Conservation (phyloP, 176 grass and related monocot genomes). For the Calamus simplicifolius region DNA sequence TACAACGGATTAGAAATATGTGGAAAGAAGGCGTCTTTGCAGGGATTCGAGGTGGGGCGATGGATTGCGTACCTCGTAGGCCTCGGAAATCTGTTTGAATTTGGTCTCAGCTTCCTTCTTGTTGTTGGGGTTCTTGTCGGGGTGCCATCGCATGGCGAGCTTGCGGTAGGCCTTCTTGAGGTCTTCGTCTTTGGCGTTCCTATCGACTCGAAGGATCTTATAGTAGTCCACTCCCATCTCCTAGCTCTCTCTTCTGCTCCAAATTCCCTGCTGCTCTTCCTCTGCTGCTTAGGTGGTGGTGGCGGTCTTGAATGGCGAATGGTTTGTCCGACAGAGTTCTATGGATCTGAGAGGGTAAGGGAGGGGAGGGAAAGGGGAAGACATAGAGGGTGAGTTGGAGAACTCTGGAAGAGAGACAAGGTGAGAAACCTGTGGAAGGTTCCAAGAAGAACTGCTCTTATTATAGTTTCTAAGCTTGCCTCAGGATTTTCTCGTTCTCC, state of each 20-base stretch:
- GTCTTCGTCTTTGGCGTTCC: conserved; percentile 68
- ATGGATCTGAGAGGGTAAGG: too few species aligned
- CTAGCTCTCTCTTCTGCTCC: background rate
- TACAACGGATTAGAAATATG: too few species aligned
- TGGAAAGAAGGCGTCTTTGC: too few species aligned
- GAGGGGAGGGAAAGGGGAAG: conserved; percentile 8
- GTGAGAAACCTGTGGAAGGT: conserved; percentile 43
- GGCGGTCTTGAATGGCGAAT: background rate
- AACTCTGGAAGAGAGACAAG: background rate
- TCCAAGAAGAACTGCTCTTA: conserved; percentile 42
- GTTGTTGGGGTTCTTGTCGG: conserved; percentile 95
- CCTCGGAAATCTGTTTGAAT: conserved; percentile 99
- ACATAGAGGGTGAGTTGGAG: conserved; percentile 41
- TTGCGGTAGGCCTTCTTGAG: conserved; percentile 97
- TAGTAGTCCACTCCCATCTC: conserved; percentile 91
- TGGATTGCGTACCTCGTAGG: conserved; percentile 56
- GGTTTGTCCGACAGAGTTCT: background rate
- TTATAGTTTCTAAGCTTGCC: too few species aligned
- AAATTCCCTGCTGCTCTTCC: background rate
- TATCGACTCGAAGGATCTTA: conserved; percentile 80
- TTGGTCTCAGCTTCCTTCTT: conserved; percentile 90
- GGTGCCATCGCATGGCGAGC: conserved; percentile 98
- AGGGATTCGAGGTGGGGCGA: background rate
- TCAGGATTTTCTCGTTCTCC: too few species aligned
- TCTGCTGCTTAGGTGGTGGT: background rate